phyloP scores from a whole-genome alignment of 805 yeast genomes.

The Suhomyces sp. region DNA sequence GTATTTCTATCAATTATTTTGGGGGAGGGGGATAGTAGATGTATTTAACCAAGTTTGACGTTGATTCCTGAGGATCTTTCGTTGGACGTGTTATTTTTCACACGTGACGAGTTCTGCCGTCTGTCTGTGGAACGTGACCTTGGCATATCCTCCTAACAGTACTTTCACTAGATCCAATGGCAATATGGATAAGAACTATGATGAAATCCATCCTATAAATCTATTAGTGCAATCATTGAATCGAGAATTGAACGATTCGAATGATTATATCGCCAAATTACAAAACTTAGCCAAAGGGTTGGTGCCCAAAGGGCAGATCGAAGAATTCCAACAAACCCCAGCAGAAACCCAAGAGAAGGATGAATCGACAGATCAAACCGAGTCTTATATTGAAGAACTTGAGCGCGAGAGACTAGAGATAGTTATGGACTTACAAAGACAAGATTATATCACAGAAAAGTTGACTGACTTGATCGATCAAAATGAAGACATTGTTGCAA shows the following conservation, averaged over 20 bases:
- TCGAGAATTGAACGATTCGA: conserved; percentile 16
- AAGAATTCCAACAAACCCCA: conserved; percentile 4
- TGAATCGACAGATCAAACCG: neutral
- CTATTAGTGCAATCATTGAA: conserved; percentile 17
- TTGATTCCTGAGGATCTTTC: neutral
- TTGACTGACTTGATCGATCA: conserved; percentile 31
- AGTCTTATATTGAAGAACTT: conserved; percentile 11
- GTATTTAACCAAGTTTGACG: neutral
- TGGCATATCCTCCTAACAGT: neutral
- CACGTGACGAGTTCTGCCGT: neutral
- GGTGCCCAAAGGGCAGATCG: conserved; percentile 15
- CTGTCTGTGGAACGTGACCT: neutral
- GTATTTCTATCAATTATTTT: neutral
- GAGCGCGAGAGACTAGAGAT: conserved; percentile 29
- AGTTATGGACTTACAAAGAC: conserved; percentile 39
- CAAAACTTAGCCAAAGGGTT: conserved; percentile 17
- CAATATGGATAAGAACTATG: conserved; percentile 18
- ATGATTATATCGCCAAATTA: conserved; percentile 17
- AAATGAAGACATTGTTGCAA: conserved; percentile 31
- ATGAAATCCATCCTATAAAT: conserved; percentile 17
- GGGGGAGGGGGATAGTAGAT: neutral
- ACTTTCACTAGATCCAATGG: neutral
- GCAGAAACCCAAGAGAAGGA: neutral
- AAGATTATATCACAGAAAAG: conserved; percentile 30
- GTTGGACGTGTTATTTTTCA: neutral